A percentile compares a stretch with the other conserved stretches of the same genome.
Evolutionary conservation across 2,329 filamentous ascomycete species (phyloP).

Genomic region (Botrytis sinoallii): DNA sequence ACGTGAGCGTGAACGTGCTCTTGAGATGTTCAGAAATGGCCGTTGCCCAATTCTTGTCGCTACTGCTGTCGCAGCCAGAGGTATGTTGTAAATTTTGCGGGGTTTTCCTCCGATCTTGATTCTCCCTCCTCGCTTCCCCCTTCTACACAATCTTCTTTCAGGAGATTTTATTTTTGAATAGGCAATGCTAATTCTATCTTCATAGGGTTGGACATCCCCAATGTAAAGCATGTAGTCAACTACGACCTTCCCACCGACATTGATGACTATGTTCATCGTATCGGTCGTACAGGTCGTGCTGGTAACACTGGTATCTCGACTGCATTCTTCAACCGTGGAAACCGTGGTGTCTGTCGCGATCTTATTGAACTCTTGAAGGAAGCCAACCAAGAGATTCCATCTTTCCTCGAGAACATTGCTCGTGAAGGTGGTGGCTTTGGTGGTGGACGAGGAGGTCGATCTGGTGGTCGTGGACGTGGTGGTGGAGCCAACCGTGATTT

Average conservation of each 20-base stretch:
- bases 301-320: conserved; percentile 98
- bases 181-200: no score
- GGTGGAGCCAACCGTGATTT: conserved; percentile 77
- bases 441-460: conserved; percentile 63
- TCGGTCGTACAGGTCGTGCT: conserved; percentile 99
- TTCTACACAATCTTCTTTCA: no score
- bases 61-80: conserved; percentile 81
- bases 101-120: no score
- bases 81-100: no score
- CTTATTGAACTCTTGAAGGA: conserved; percentile 98
- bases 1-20: conserved; percentile 94
- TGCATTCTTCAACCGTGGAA: conserved; percentile 99
- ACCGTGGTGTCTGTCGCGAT: conserved; percentile 95
- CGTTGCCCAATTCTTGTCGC: conserved; percentile 96
- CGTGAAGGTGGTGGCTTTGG: conserved; percentile 84
- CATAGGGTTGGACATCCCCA: conserved; percentile 70
- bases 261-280: conserved; percentile 98
- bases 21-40: conserved; percentile 95
- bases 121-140: no score
- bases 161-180: no score
- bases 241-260: conserved; percentile 99
- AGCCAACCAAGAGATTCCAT: conserved; percentile 92
- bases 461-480: conserved; percentile 70
- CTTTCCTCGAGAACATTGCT: conserved; percentile 95
- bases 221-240: conserved; percentile 97